These are phyloP conservation scores for Barnettozyma pratensis DNA, from an alignment of 805 yeast genomes.

Conservation along the genomic window DNA sequence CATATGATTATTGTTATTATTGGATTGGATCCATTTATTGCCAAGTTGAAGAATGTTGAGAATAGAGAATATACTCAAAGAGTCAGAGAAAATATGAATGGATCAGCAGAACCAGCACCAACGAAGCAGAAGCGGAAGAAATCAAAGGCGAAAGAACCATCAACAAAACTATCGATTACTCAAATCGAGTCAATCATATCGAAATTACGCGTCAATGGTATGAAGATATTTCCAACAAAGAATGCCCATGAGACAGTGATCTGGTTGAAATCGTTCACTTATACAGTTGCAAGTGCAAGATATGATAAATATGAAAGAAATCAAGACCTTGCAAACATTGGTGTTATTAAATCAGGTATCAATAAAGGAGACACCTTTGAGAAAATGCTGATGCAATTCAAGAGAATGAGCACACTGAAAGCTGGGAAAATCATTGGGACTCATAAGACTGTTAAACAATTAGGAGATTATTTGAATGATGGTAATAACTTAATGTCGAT, in stretches of 20 bases:
- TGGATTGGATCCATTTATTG: slow-evolving; percentile 43
- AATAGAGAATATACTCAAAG: slow-evolving; percentile 39
- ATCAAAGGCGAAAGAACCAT: slow-evolving; percentile 4
- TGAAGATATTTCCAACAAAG: slow-evolving; percentile 47
- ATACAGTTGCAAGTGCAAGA: slow-evolving; percentile 46
- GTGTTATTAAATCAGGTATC: slow-evolving; percentile 49
- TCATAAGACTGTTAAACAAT: slow-evolving; percentile 34
- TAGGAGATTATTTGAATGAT: slow-evolving; percentile 27
- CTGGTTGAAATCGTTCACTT: slow-evolving; percentile 54
- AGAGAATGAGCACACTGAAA: slow-evolving; percentile 48
- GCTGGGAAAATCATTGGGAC: slow-evolving; percentile 39
- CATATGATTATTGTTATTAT: slow-evolving; percentile 41
- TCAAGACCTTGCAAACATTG: slow-evolving; percentile 49
- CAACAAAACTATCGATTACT: slow-evolving; percentile 5
- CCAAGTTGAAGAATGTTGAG: slow-evolving; percentile 38
- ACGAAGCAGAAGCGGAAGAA: slow-evolving; percentile 1
- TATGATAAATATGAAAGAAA: slow-evolving; percentile 55
- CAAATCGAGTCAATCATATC: slow-evolving; percentile 38
- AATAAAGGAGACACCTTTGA: slow-evolving; percentile 41
- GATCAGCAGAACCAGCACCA: not conserved
- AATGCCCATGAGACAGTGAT: slow-evolving; percentile 40
- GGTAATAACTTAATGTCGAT: slow-evolving; percentile 35
- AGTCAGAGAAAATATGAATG: slow-evolving; percentile 28
- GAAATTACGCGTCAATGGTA: slow-evolving; percentile 41
- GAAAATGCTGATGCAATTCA: slow-evolving; percentile 51